Conservation (phyloP, 2,329 filamentous ascomycete genomes). For the Fusarium newnesense region DNA sequence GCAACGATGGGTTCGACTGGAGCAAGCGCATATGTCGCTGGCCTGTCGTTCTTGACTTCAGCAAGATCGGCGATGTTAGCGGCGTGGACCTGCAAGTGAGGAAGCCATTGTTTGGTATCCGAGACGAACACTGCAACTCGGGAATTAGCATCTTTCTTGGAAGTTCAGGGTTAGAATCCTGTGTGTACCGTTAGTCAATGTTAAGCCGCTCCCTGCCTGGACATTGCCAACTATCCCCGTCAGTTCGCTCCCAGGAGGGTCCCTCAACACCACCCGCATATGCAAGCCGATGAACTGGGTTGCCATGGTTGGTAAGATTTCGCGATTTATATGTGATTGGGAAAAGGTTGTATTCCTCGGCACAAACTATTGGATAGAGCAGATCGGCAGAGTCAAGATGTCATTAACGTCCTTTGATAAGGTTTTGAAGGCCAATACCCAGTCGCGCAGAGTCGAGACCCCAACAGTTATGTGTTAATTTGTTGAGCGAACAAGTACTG, state of each 20-base stretch:
- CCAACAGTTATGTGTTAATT: background rate
- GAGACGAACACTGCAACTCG: slow-evolving; percentile 51
- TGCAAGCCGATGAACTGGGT: slow-evolving; percentile 79
- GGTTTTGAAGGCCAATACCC: slow-evolving; percentile 3
- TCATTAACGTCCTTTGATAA: slow-evolving; percentile 36
- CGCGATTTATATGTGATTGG: background rate
- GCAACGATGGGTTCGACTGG: slow-evolving; percentile 40
- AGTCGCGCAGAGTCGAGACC: slow-evolving; percentile 1
- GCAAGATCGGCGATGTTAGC: slow-evolving; percentile 58
- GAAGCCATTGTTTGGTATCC: slow-evolving; percentile 55
- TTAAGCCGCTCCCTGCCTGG: slow-evolving; percentile 72
- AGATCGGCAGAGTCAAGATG: slow-evolving; percentile 25
- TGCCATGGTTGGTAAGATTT: slow-evolving; percentile 52
- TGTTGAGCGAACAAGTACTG: background rate
- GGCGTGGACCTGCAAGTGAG: slow-evolving; percentile 58
- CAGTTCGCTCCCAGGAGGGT: slow-evolving; percentile 71
- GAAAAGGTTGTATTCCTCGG: slow-evolving; percentile 4
- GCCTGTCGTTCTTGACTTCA: slow-evolving; percentile 50
- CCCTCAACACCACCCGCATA: slow-evolving; percentile 77
- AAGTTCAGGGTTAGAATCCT: background rate
- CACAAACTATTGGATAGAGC: slow-evolving; percentile 20
- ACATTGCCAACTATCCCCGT: slow-evolving; percentile 78
- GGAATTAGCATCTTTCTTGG: slow-evolving; percentile 7
- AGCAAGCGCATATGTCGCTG: slow-evolving; percentile 44
- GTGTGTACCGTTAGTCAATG: slow-evolving; percentile 75